Evolutionary conservation across 768 basidiomycete genomes (phyloP), one percentile per base, ranked within the genome.

Genomic region (Mycena floridula): DNA sequence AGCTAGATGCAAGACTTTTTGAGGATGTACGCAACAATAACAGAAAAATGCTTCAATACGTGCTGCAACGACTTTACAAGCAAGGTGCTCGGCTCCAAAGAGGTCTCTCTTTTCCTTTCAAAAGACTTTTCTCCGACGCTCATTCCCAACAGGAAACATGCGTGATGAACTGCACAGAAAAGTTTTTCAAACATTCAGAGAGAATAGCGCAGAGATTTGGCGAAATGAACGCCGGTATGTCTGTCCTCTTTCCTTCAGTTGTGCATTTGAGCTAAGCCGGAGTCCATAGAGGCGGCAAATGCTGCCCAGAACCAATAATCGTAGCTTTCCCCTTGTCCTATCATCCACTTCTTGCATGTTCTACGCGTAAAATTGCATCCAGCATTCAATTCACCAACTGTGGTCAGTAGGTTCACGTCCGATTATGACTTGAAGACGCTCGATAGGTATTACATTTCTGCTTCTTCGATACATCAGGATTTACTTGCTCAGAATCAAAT

Each of bases 1-100:
- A 11, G 16, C 8, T 59, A 98, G 94, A 95, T 99, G 93, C 90
- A 95, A 75, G 95, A 98, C 72, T 98, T 99, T 59, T 73, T 99
- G 73, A 78, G 76, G 59, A 84, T 98, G 66, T 98, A 99, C 67
- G 88, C 91, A 20, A 86, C 82, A 59, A 77, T 99, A 45, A 92
- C 94, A 25, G 95, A 98, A 62, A 83, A 89, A 54, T 99, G 95
- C 65, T 99, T 99, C 77, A 91, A 74, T 55, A 74, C 89, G 12
- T 99, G 95, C 62, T 86, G 85, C 57, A 94, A 94, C 61, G 95
- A 99, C 62, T 97, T 99, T 57, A 97, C 94, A 21, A 89, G 86
- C 73, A 96, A 92, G 67, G 82, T 92, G 0, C 69, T 99, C 46
- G 89, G 86, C 9, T 82, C 84, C 24, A 96, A 96, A 74, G 95